Conservation (phyloP, 805 yeast species). For the Barnettozyma siamensis region DNA sequence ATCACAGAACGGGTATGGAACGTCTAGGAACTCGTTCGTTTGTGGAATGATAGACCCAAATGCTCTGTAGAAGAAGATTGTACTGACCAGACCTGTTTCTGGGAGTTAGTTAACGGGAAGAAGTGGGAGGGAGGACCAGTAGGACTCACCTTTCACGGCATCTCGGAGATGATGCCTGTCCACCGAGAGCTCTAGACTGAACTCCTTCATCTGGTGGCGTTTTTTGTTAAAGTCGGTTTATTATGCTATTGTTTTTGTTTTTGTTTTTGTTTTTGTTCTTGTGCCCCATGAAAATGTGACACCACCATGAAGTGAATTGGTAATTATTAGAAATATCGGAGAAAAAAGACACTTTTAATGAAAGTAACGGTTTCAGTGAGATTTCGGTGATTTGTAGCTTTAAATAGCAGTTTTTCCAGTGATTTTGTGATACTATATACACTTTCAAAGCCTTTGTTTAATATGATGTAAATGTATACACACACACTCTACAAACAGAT, state of each 20-base stretch:
- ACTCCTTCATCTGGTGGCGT: conserved; percentile 7
- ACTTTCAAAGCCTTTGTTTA: no score
- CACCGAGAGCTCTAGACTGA: conserved; percentile 10
- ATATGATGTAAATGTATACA: no score
- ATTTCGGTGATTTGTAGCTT: neutral
- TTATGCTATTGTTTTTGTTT: neutral
- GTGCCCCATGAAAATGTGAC: no score
- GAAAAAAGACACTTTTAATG: no score
- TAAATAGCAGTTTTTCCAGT: neutral
- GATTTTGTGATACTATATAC: neutral
- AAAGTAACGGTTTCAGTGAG: no score
- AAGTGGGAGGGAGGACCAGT: no score
- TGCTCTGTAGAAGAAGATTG: conserved; percentile 62
- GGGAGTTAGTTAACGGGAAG: neutral
- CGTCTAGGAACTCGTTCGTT: conserved; percentile 48
- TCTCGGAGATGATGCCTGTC: conserved; percentile 9
- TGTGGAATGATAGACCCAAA: conserved; percentile 60
- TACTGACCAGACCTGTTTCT: conserved; percentile 40
- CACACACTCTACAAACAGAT: neutral
- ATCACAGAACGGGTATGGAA: conserved; percentile 50
- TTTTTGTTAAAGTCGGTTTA: neutral
- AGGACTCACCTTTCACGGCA: conserved; percentile 8
- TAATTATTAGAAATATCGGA: no score
- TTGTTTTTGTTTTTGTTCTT: neutral
- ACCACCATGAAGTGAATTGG: no score